Base-by-base conservation (phyloP, 768 basidiomycete genomes). In the Goffeauzyma gilvescens region DNA sequence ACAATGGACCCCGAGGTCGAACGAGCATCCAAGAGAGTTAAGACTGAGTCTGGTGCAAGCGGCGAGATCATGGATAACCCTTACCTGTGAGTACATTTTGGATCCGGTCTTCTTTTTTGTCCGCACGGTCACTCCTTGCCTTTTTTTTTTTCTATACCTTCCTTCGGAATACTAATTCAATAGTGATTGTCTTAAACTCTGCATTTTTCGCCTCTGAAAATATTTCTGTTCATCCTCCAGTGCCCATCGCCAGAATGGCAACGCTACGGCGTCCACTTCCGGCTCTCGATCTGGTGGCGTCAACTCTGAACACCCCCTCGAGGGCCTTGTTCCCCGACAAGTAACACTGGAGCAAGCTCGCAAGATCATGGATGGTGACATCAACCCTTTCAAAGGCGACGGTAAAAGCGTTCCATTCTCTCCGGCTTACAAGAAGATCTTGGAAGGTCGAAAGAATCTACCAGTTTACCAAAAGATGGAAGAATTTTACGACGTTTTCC, bases 401-500 rank as follows among this genome's bases (percentile, higher is more conserved):
- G 45, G 45, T 14, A 24, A 12, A 10, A 45, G 25, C 45, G 64
- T 59, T 46, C 80, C 83, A 0, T 79, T 78, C 59, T 74, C 83
- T 0, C 58, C 72, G 3, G 73, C 78, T 49, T 96, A 93, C 69
- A 75, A 68, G 64, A 85, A 81, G 66, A 89, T 96, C 44, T 62
- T 96, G 18, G 78, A 78, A 55, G 65, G 71, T 9, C 75, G 93
- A 44, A 85, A 78, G 68, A 81, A 82, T 58, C 69, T 98, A 17
- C 90, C 93, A 0, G 89, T 98, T 0, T 93, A 72, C 53, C 66
- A 76, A 2, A 83, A 90, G 65, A 90, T 95, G 87, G 72, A 78
- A 44, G 82, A 89, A 34, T 96, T 98, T 62, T 75, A 78, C 55
- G 72, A 79, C 52, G 79, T 89, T 67, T 83, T 81, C 65, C 72